A percentile compares a stretch with the other conserved stretches of the same genome.
Evolutionary conservation across 805 yeast species (phyloP).

Genomic region (Teunomyces pallodes): DNA sequence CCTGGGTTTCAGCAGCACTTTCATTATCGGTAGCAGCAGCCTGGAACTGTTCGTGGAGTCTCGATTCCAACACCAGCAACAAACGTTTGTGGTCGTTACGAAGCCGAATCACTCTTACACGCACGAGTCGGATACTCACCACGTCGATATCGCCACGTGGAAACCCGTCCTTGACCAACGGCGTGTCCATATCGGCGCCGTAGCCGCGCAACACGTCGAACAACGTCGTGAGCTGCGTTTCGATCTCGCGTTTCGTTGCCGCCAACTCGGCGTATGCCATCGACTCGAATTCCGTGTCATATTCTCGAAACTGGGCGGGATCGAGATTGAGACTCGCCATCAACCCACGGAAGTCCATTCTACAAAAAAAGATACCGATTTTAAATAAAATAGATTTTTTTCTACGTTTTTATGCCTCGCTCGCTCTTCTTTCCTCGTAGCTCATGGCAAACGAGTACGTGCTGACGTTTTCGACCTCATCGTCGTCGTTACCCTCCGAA

Average conservation of each 20-base stretch:
- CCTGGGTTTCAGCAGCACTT: background rate
- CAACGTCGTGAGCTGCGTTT: constrained; percentile 28
- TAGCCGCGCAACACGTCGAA: constrained; percentile 45
- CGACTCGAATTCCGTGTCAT: constrained; percentile 16
- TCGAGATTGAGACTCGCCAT: constrained; percentile 28
- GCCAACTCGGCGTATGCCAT: constrained; percentile 21
- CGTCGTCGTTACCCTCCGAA: constrained; percentile 46
- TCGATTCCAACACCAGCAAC: constrained; percentile 44
- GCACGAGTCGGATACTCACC: constrained; percentile 54
- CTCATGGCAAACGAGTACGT: constrained; percentile 43
- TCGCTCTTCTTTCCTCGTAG: constrained; percentile 7
- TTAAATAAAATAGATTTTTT: too few relatives aligned
- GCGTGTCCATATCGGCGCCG: constrained; percentile 60
- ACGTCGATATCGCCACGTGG: constrained; percentile 86
- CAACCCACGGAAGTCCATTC: constrained; percentile 19
- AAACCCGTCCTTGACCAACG: constrained; percentile 76
- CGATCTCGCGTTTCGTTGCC: constrained; percentile 37
- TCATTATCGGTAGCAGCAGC: too few relatives aligned
- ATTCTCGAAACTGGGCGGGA: constrained; percentile 17
- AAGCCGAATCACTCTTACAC: constrained; percentile 64
- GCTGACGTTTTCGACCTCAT: constrained; percentile 41
- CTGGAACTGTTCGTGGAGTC: constrained; percentile 35
- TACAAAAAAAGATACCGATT: too few relatives aligned
- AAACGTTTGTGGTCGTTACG: constrained; percentile 65
- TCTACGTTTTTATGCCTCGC: background rate